These are phyloP conservation scores for Rhododendron vialii DNA, from an alignment of 148 eudicot species.

Conservation along the genomic window DNA sequence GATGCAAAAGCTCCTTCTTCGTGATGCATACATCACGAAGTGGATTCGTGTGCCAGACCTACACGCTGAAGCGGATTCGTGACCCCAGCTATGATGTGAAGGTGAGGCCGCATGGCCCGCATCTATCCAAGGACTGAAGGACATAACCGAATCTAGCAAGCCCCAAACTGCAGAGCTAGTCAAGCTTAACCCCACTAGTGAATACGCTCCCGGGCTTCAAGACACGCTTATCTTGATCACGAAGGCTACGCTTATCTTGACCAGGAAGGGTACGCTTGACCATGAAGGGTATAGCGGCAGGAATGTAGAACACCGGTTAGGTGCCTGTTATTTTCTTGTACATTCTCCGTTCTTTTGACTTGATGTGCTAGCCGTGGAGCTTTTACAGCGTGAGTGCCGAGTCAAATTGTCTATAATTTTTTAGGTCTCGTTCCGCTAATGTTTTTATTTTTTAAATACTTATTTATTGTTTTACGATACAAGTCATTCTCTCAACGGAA, in stretches of 20 bases:
- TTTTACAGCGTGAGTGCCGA: constrained; percentile 75
- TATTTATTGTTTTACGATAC: too few species aligned
- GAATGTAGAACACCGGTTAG: constrained; percentile 91
- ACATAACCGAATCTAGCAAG: constrained; percentile 51
- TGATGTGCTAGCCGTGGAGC: constrained; percentile 56
- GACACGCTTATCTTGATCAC: constrained; percentile 34
- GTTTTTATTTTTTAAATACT: too few species aligned
- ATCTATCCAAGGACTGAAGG: constrained; percentile 72
- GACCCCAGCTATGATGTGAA: constrained; percentile 69
- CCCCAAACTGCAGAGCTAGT: constrained; percentile 72
- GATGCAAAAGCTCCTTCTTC: constrained; percentile 79
- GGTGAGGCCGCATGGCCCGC: constrained; percentile 44
- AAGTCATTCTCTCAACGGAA: too few species aligned
- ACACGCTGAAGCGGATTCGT: constrained; percentile 77
- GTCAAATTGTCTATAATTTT: constrained; percentile 22
- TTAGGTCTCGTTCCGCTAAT: too few species aligned
- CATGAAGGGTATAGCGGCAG: constrained; percentile 96
- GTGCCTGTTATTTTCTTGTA: neutral
- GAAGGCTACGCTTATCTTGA: constrained; percentile 40
- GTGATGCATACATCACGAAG: constrained; percentile 75
- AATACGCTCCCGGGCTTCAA: constrained; percentile 88
- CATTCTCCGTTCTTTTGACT: neutral
- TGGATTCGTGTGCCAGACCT: constrained; percentile 70
- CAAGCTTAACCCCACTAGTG: constrained; percentile 85
- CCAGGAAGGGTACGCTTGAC: constrained; percentile 17